These are phyloP conservation scores for Xerocomellus amylosporus DNA, from an alignment of 768 basidiomycete genomes.

Conservation along the genomic window DNA sequence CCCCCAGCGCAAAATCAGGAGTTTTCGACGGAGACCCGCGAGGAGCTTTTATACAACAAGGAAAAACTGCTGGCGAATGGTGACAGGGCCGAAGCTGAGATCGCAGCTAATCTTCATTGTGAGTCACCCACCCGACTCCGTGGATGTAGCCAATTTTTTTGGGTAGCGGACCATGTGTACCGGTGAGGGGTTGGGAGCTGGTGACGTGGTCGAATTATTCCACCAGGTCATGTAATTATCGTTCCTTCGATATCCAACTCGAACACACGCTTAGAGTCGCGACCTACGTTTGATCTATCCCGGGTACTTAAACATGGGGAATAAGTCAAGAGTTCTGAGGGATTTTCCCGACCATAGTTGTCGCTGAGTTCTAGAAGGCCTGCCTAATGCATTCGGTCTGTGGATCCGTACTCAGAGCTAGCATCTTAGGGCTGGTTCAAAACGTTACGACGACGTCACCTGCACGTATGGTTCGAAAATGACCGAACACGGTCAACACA, in stretches of 20 bases:
- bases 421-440: background rate
- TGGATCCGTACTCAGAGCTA: background rate
- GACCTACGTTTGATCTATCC: constrained; percentile 3
- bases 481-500: background rate
- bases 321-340: background rate
- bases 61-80: constrained; percentile 97
- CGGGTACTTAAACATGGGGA: background rate
- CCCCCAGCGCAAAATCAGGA: constrained; percentile 93
- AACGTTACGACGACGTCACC: background rate
- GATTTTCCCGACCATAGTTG: background rate
- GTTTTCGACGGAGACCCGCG: constrained; percentile 95
- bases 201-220: constrained; percentile 8
- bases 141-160: constrained; percentile 18
- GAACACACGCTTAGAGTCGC: constrained; percentile 4
- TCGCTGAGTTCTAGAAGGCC: background rate
- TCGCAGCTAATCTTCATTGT: constrained; percentile 91
- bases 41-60: constrained; percentile 98
- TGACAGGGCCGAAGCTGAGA: constrained; percentile 94
- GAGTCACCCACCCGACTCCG: constrained; percentile 23
- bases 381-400: background rate
- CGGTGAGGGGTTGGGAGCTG: constrained; percentile 46
- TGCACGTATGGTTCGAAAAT: background rate
- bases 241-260: constrained; percentile 4
- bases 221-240: constrained; percentile 26
- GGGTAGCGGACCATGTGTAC: constrained; percentile 81